Evolutionary conservation across 768 basidiomycete species (phyloP).

Genomic region (Lactarius evosmus): DNA sequence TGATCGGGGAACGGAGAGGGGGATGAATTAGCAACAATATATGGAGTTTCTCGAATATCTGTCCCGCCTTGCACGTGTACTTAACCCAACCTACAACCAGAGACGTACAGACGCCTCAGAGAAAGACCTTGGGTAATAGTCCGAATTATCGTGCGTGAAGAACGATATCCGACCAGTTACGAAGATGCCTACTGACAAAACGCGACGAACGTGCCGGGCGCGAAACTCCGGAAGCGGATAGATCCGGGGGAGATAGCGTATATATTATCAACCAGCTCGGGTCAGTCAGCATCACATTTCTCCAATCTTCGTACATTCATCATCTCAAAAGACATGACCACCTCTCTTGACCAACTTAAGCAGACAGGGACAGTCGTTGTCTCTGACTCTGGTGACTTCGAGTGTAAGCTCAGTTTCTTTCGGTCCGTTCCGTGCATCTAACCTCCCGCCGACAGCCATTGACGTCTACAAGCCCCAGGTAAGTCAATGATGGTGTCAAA

Average conservation of each 20-base stretch:
- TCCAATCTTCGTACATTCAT: slow-evolving; percentile 11
- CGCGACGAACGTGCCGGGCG: background rate
- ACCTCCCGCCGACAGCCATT: slow-evolving; percentile 56
- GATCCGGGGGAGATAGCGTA: slow-evolving; percentile 16
- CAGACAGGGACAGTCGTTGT: slow-evolving; percentile 94
- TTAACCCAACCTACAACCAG: background rate
- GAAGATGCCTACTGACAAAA: no score
- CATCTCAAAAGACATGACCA: slow-evolving; percentile 51
- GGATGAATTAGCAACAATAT: background rate
- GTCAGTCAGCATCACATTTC: background rate
- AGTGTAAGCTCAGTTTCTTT: slow-evolving; percentile 45
- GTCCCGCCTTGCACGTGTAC: background rate
- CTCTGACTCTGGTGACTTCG: slow-evolving; percentile 96
- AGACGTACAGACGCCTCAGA: no score
- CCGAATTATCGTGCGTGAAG: background rate
- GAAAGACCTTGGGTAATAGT: background rate
- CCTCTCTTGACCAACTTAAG: slow-evolving; percentile 80
- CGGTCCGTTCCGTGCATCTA: slow-evolving; percentile 16
- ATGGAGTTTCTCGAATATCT: background rate
- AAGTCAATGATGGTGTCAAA: slow-evolving; percentile 26
- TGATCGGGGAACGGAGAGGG: background rate
- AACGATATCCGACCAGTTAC: background rate
- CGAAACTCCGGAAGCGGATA: slow-evolving; percentile 5
- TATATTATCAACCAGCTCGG: slow-evolving; percentile 11
- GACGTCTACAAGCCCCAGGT: slow-evolving; percentile 95